Evolutionary conservation across 306 rosid species (phyloP), one percentile per base, ranked within the genome.

Genomic region (Quercus agrifolia): DNA sequence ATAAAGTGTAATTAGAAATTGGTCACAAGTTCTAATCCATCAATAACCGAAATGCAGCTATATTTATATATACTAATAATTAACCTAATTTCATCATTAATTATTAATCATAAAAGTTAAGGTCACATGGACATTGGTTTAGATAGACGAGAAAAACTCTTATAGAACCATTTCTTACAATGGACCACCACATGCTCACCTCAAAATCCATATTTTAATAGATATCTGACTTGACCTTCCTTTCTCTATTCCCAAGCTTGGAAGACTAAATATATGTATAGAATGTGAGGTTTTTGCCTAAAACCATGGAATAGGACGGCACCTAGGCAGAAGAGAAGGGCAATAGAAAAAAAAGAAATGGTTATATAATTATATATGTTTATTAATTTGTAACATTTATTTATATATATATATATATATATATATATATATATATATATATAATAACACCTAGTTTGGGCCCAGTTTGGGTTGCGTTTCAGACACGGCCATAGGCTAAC

Each of bases 281-380:
- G 87, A 84, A 76, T 78, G 84, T 79, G 86, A 77, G 68, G 78
- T 57, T 82, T 78, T 80, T 75, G 61, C 76, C 76, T 19, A 84
- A 27, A 52, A 82, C 75, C 71, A 74, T 55, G 78, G 85, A 76
- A 81, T 78, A 79, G 71, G 92, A 83, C 86, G 92, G 97, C 87
- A 87, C 91, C 92, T 92, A 54, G 94, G 76, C 59, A 41, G 18
- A 64, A 82, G 90, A 63, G 86, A 83, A 71, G 66, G 21, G 44
- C 18, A 78, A 31, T 41, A 4, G 6, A 41, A 77, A 66, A 70
- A 23, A 10, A 6, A 35, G 41, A 68, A 33, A 33, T 63, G 51
- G 56, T 38, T 61, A 68, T 12, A 64, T 30, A 49, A 35, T n/a
- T 20, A 63, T 61, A 41, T 49, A 49, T 12, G 25, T 15, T 38